Conservation (phyloP, 2,329 filamentous ascomycete species). For the Cadophora malorum region DNA sequence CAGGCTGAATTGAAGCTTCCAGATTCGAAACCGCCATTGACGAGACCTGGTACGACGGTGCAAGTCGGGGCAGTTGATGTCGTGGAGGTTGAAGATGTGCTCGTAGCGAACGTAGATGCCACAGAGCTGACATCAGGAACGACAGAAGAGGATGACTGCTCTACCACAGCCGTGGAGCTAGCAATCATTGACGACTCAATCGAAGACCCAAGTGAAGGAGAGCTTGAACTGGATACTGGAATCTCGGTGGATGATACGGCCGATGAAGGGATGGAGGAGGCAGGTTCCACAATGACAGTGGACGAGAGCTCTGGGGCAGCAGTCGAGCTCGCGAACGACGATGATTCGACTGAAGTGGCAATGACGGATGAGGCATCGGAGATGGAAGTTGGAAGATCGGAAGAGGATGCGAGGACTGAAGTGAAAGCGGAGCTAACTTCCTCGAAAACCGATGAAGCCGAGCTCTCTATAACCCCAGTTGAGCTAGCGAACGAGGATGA, state of each 20-base stretch:
- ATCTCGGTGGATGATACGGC: neutral
- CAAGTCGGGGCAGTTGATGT: neutral
- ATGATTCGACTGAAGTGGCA: neutral
- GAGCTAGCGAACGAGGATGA: no score
- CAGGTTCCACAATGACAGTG: neutral
- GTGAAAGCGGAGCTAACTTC: neutral
- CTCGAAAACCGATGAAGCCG: neutral
- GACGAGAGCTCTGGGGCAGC: neutral
- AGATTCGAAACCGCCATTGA: conserved; percentile 20
- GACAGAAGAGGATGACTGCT: neutral
- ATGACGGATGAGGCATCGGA: neutral
- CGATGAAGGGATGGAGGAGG: neutral
- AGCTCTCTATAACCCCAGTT: no score
- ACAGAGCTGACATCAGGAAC: neutral
- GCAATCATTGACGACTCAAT: neutral
- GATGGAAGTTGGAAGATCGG: neutral
- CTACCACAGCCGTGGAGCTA: neutral
- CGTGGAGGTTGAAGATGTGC: neutral
- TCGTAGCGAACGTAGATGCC: conserved; percentile 15
- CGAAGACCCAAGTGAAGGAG: neutral
- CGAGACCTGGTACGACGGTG: neutral
- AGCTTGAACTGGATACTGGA: neutral
- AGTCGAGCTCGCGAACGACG: neutral
- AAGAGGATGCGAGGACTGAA: no score
- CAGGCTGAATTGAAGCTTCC: conserved; percentile 5